Evolutionary conservation across 78 protist species (phyloP), one percentile per base, ranked within the genome.

Genomic region (Emiliania huxleyi): DNA sequence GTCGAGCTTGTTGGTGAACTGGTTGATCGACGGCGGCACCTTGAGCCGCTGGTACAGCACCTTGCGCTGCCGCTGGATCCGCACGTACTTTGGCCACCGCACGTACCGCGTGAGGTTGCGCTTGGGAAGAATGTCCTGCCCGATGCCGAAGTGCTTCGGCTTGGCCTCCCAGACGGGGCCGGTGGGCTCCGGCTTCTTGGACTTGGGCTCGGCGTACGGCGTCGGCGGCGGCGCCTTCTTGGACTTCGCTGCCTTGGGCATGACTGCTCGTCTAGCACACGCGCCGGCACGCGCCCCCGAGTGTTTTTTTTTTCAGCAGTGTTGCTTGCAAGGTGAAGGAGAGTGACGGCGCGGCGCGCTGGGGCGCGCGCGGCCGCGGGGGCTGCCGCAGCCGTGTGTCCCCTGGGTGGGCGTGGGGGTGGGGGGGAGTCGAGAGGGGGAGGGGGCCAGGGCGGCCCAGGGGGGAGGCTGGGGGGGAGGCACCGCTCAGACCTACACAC

Each of bases 21-120:
- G 99, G 97, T 97, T 97, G 95, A 99, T 69, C 40, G 98, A 83
- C 8, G 99, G 99, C 22, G 99, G 99, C 49, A 98, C 97, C 97
- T 96, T 96, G 42, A 99, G 96, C 71, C 99, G 95, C 96, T 96
- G 79, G 88, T 94, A 21, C 56, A 99, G 95, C 77, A 99, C 95
- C 45, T 95, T 42, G n/a, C 95, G n/a, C 96, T 97, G 98, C 81
- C 99, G 95, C 95, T 98, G 99, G 81, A 98, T 90, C 42, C 98
- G 96, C 43, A 98, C 94, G 95, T 99, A 98, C 93, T 96, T 92
- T 93, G 99, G 99, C 99, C 98, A 98, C 46, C 93, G 93, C 69
- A 97, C 98, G 75, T 95, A 97, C 91, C 98, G 98, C 83, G 96
- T 84, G 26, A 99, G 69, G 91, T 98, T 99, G 46, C 94, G 56